Evolutionary conservation across 768 basidiomycete genomes (phyloP), one percentile per base, ranked within the genome.

Genomic region (Polyporus arcularius): DNA sequence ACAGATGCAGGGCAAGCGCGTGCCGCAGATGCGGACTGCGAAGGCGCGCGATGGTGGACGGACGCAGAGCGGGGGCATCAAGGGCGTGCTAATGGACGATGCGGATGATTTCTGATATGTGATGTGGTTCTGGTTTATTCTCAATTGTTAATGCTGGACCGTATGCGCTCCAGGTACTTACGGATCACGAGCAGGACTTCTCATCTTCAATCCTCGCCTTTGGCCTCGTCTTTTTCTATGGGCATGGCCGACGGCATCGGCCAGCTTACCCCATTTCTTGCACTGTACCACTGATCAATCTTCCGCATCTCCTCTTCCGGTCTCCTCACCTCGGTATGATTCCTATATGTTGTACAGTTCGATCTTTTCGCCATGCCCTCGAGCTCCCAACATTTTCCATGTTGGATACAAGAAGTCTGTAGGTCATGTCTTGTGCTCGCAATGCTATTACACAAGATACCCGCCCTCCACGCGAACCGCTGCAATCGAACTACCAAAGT

Each of bases 51-150:
- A 92, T 72, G 90, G 91, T 3, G 91, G 91, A 41, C 78, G 90
- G 66, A 93, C 91, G 62, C 89, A 91, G 76, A 93, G 90, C 68
- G 90, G 90, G 2, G 91, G 91, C n/a, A 89, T 93, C 32, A 87
- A 85, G 68, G 91, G 88, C 11, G 79, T 92, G 49, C 82, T 65
- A 76, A 82, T 65, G 74, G 73, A 73, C 41, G 73, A 75, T 48
- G 59, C 58, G 39, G 74, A 74, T 60, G 75, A 73, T 51, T 67
- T 71, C 49, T 72, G 56, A 57, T 54, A 9, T 9, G 42, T 54
- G 28, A 15, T 18, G 51, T 41, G 21, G 31, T 15, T 12, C 26
- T 26, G 32, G 7, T 26, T 16, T 16, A n/a, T 40, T 35, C 4
- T 40, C 35, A 14, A 18, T 38, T 8, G 7, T 35, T 35, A 35